Evolutionary conservation across 2,329 filamentous ascomycete genomes (phyloP).

Genomic region (Epichloe gansuensis): DNA sequence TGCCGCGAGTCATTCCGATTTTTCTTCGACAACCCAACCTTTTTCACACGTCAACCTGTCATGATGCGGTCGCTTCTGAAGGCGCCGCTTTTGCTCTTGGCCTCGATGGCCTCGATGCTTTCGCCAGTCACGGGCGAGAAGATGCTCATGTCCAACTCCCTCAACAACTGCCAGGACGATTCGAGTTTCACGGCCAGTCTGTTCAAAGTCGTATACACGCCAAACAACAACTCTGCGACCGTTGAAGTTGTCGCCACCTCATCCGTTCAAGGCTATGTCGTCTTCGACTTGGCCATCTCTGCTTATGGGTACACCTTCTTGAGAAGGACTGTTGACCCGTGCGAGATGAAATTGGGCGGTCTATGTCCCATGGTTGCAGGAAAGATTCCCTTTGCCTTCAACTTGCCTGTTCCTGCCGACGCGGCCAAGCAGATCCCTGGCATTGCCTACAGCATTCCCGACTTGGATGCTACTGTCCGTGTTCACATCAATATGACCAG

Average conservation of each 20-base stretch:
- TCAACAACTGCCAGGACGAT: conserved; percentile 74
- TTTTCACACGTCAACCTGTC: conserved; percentile 1
- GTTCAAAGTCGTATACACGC: conserved; percentile 75
- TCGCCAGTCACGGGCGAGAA: conserved; percentile 45
- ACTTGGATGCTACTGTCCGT: conserved; percentile 76
- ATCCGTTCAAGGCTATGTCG: conserved; percentile 68
- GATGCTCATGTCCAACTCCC: conserved; percentile 68
- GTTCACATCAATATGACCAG: conserved; percentile 67
- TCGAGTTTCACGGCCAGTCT: conserved; percentile 78
- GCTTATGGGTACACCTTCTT: conserved; percentile 75
- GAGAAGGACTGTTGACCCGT: conserved; percentile 61
- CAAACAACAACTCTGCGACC: conserved; percentile 57
- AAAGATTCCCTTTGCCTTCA: conserved; percentile 63
- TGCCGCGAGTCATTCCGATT: not conserved
- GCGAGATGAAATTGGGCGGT: conserved; percentile 54
- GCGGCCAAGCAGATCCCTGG: conserved; percentile 58
- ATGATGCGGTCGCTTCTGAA: conserved; percentile 36
- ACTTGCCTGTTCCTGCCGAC: conserved; percentile 43
- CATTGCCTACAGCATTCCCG: conserved; percentile 81
- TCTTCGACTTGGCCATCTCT: conserved; percentile 61
- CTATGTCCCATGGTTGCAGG: conserved; percentile 87
- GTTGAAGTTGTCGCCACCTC: conserved; percentile 74
- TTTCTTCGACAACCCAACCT: not conserved
- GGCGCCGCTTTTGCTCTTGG: conserved; percentile 33
- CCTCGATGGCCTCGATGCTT: conserved; percentile 30